phyloP scores from a whole-genome alignment of 257 asterid species.

The Buddleja alternifolia region DNA sequence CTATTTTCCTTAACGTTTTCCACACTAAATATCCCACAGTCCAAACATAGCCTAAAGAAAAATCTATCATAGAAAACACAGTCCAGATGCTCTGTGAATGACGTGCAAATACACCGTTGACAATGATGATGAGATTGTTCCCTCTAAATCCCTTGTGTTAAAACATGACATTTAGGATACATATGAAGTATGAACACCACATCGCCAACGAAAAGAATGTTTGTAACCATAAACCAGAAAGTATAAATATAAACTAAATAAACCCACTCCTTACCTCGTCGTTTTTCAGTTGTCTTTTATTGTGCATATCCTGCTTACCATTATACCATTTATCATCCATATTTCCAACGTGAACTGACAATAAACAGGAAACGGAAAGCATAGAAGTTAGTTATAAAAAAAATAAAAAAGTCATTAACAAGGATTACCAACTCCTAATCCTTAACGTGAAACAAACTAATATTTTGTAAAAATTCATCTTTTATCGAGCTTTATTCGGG shows the following conservation, averaged over 20 bases:
- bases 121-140: not conserved
- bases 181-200: no score
- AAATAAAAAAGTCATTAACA: slow-evolving; percentile 10
- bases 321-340: slow-evolving; percentile 76
- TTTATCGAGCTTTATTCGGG: not conserved
- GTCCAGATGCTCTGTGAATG: not conserved
- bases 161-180: not conserved
- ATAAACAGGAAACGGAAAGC: slow-evolving; percentile 23
- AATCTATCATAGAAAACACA: not conserved
- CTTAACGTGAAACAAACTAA: not conserved
- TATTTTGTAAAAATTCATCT: slow-evolving; percentile 19
- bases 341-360: slow-evolving; percentile 23
- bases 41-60: no score
- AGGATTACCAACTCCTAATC: slow-evolving; percentile 9
- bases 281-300: slow-evolving; percentile 47
- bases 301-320: slow-evolving; percentile 64
- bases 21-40: no score
- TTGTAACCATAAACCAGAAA: not conserved
- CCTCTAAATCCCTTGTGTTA: not conserved
- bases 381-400: no score
- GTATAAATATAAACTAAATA: not conserved
- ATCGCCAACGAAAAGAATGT: not conserved
- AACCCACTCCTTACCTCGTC: slow-evolving; percentile 51
- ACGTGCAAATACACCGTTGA: not conserved
- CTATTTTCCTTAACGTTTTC: no score